Conservation (phyloP, 148 eudicot species). For the Persicaria tinctoria region DNA sequence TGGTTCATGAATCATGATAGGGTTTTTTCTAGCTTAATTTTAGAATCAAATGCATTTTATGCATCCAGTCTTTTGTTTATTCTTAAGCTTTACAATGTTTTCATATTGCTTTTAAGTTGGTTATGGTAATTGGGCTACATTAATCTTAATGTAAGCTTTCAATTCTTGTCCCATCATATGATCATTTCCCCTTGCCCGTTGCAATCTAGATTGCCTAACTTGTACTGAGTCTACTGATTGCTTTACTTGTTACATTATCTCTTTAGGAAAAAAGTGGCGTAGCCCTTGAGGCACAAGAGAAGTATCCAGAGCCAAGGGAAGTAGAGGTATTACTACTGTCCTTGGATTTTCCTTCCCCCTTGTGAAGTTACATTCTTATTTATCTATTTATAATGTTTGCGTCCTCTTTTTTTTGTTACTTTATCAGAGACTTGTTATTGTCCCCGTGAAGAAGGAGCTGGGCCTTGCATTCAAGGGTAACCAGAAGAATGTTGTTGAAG, state of each 20-base stretch:
- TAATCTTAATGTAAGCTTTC: background rate
- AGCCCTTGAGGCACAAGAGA: slow-evolving; percentile 85
- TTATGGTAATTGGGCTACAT: background rate
- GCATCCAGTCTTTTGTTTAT: background rate
- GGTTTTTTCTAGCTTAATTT: background rate
- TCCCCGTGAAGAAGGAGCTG: slow-evolving; percentile 81
- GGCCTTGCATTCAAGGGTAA: slow-evolving; percentile 93
- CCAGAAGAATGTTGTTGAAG: slow-evolving; percentile 83
- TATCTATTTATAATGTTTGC: background rate
- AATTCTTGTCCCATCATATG: background rate
- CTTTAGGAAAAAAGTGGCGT: slow-evolving; percentile 78
- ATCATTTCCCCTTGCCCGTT: background rate
- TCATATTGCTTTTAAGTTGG: background rate
- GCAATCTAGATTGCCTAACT: background rate
- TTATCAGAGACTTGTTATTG: slow-evolving; percentile 72
- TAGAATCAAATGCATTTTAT: background rate
- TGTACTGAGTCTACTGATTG: background rate
- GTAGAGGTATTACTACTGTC: slow-evolving; percentile 49
- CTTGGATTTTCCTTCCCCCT: background rate
- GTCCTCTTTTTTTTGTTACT: slow-evolving; percentile 2
- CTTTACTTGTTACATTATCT: background rate
- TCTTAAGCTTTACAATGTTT: background rate
- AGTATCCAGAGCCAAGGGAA: slow-evolving; percentile 76
- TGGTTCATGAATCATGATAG: background rate
- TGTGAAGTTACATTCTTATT: background rate